Conservation (phyloP, 306 rosid species). For the Rosa rugosa region DNA sequence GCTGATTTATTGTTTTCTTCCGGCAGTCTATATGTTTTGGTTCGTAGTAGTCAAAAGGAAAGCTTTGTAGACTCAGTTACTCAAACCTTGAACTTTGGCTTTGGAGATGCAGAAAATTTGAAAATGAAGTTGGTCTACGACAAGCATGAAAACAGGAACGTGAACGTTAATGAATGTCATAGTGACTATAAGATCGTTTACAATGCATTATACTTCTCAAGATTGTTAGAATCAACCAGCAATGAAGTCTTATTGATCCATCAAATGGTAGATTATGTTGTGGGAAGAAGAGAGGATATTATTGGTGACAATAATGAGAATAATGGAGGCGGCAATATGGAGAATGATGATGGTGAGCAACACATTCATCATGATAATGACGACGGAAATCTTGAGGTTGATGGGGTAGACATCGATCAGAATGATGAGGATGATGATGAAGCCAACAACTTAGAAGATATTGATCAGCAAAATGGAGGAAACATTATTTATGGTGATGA, state of each 20-base stretch:
- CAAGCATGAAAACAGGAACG: not conserved
- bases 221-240: not conserved
- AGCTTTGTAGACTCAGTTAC: not conserved
- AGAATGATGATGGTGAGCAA: too few species aligned
- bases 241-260: not conserved
- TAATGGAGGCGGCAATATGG: too few species aligned
- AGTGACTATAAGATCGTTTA: not conserved
- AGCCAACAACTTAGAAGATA: too few species aligned
- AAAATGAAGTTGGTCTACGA: not conserved
- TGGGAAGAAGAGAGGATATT: too few species aligned
- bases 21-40: not conserved
- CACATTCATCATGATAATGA: too few species aligned
- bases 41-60: not conserved
- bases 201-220: not conserved
- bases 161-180: not conserved
- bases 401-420: too few species aligned
- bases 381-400: too few species aligned
- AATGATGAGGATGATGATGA: too few species aligned
- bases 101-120: not conserved
- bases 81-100: not conserved
- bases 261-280: not conserved
- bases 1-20: not conserved
- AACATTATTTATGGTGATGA: too few species aligned
- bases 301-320: not conserved
- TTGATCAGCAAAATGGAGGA: too few species aligned